phyloP scores from a whole-genome alignment of 768 basidiomycete species.

The Tricholoma sp. region DNA sequence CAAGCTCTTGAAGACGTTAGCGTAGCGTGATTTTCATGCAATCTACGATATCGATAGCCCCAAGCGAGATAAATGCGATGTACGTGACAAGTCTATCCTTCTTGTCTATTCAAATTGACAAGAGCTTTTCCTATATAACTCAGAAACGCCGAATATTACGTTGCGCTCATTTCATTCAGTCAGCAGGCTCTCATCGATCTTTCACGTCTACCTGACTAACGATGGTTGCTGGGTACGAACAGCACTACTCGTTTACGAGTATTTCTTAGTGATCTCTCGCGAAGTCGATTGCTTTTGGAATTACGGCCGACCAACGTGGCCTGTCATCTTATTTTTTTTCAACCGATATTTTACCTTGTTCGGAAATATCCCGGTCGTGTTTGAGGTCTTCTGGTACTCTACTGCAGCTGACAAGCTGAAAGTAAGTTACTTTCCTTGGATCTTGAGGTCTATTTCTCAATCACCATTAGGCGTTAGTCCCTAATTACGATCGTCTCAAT shows the following conservation, averaged over 20 bases:
- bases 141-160: conserved; percentile 1
- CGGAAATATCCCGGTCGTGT: conserved; percentile 24
- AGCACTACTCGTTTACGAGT: conserved; percentile 32
- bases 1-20: no score
- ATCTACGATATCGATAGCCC: neutral
- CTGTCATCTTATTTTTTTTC: conserved; percentile 23
- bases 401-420: conserved; percentile 8
- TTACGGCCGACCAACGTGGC: conserved; percentile 15
- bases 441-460: neutral
- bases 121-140: neutral
- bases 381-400: conserved; percentile 20
- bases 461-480: conserved; percentile 7
- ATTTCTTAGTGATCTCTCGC: conserved; percentile 29
- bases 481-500: neutral
- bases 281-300: conserved; percentile 37
- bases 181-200: neutral
- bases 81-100: neutral
- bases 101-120: no score
- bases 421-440: neutral
- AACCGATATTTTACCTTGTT: conserved; percentile 32
- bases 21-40: no score
- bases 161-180: neutral
- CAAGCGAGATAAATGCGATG: neutral
- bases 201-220: neutral
- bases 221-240: neutral